Percentiles rank a stretch among this genome's conserved stretches.
phyloP scores from a whole-genome alignment of 306 rosid species.

The Senna siamea region DNA sequence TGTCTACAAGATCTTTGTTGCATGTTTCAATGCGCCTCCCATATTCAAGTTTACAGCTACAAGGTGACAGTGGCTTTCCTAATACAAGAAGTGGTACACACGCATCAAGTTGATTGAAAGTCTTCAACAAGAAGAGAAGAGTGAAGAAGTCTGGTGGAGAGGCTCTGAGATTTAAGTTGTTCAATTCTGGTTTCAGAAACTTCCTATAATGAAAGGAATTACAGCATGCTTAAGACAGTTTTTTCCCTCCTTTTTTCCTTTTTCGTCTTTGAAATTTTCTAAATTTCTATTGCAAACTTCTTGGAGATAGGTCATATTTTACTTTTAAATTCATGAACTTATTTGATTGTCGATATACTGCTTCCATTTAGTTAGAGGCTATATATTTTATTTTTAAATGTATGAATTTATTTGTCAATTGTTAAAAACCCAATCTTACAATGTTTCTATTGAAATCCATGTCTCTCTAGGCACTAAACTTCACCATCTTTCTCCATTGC shows the following conservation, averaged over 20 bases:
- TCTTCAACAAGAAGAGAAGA: slow-evolving; percentile 22
- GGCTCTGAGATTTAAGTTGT: background rate
- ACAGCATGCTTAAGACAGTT: background rate
- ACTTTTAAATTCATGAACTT: too few relatives aligned
- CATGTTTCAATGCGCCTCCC: slow-evolving; percentile 20
- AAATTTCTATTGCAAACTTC: background rate
- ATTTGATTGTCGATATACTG: background rate
- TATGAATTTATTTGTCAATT: too few relatives aligned
- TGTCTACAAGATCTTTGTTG: slow-evolving; percentile 16
- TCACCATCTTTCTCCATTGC: too few relatives aligned
- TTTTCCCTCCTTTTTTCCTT: background rate
- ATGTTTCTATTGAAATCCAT: too few relatives aligned
- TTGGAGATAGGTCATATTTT: background rate
- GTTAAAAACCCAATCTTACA: too few relatives aligned
- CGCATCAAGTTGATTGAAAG: slow-evolving; percentile 38
- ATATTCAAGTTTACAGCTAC: slow-evolving; percentile 22
- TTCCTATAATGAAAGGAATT: background rate
- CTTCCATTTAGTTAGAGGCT: background rate
- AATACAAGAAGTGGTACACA: slow-evolving; percentile 41
- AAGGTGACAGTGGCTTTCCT: slow-evolving; percentile 41
- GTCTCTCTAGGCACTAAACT: too few relatives aligned
- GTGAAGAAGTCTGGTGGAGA: background rate
- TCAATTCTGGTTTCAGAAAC: background rate
- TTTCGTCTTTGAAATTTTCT: background rate
- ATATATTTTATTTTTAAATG: too few relatives aligned